These are phyloP conservation scores for Basipetospora sp. DNA, from an alignment of 2,329 filamentous ascomycete genomes.

Conservation along the genomic window DNA sequence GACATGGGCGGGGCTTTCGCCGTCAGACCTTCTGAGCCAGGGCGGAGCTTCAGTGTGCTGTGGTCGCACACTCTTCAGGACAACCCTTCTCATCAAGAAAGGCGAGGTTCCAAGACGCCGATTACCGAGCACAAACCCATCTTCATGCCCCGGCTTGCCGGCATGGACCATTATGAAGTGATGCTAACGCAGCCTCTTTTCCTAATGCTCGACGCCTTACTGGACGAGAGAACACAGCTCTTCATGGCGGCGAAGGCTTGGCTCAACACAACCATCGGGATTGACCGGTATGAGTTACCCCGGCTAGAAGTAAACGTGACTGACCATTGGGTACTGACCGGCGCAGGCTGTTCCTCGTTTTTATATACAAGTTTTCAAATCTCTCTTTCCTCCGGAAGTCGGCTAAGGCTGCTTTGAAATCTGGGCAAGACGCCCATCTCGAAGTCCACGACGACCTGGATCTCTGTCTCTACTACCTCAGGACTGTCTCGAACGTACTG, in stretches of 20 bases:
- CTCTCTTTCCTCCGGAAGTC: constrained; percentile 39
- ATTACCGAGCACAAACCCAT: constrained; percentile 14
- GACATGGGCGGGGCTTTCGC: constrained; percentile 33
- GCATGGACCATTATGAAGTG: constrained; percentile 49
- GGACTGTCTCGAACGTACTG: constrained; percentile 59
- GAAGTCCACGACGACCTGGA: constrained; percentile 52
- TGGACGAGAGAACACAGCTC: constrained; percentile 56
- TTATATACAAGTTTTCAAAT: constrained; percentile 42
- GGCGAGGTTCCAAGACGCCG: constrained; percentile 33
- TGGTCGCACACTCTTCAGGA: constrained; percentile 70
- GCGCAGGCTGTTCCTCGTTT: constrained; percentile 43
- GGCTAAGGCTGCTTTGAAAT: too few species aligned
- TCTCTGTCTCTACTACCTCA: constrained; percentile 64
- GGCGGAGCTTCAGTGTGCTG: constrained; percentile 56
- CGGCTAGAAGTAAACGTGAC: too few species aligned
- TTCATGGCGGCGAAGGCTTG: constrained; percentile 67
- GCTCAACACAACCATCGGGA: constrained; percentile 53
- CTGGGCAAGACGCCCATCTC: constrained; percentile 1
- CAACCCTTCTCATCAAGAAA: constrained; percentile 30
- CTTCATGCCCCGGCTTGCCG: constrained; percentile 28
- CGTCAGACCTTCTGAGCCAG: constrained; percentile 40
- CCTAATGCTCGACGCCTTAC: constrained; percentile 62
- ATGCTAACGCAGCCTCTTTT: constrained; percentile 73
- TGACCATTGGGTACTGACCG: neutral
- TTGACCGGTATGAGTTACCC: constrained; percentile 44